phyloP scores from a whole-genome alignment of 208 protist species.

The Naegleria fowleri region DNA sequence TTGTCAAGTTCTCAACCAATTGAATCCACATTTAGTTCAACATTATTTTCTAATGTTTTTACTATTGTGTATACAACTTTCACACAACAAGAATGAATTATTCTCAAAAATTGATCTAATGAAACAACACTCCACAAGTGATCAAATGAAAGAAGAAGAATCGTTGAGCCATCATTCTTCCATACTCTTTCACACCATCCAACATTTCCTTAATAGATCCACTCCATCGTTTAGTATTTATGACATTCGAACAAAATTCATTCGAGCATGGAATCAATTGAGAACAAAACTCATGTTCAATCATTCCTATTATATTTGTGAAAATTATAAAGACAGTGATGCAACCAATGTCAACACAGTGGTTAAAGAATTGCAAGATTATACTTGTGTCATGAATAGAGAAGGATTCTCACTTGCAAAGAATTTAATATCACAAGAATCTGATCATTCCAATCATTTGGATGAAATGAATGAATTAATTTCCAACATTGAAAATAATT shows the following conservation, averaged over 20 bases:
- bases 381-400: background rate
- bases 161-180: background rate
- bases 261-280: background rate
- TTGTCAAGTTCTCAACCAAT: background rate
- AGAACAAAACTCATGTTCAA: background rate
- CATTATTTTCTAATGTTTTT: constrained; percentile 12
- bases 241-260: constrained; percentile 1
- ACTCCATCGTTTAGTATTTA: background rate
- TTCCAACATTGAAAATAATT: background rate
- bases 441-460: background rate
- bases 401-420: background rate
- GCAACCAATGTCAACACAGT: background rate
- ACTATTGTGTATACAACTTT: background rate
- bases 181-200: background rate
- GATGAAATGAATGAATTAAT: background rate
- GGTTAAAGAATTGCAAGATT: background rate
- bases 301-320: background rate
- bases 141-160: background rate
- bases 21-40: background rate
- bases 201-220: background rate
- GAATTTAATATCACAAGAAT: background rate
- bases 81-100: background rate
- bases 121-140: background rate
- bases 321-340: background rate
- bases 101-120: background rate